Conservation (phyloP, 805 yeast species). For the Metschnikowia sp. region DNA sequence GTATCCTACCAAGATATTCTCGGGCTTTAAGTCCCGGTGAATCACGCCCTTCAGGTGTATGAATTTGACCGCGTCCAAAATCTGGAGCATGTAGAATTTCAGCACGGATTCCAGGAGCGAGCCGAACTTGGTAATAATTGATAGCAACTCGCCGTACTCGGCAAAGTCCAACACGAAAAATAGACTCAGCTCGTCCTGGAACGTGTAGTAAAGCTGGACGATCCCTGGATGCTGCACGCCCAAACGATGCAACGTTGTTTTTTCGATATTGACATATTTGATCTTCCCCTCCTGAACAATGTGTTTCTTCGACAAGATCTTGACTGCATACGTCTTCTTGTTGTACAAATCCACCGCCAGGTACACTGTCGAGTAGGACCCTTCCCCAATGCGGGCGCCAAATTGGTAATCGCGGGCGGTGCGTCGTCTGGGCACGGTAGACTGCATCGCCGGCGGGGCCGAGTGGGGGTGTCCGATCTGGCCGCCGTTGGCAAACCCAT, state of each 20-base stretch:
- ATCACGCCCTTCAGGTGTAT: slow-evolving; percentile 88
- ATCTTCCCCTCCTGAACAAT: slow-evolving; percentile 92
- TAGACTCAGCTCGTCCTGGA: slow-evolving; percentile 84
- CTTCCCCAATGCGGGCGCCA: slow-evolving; percentile 88
- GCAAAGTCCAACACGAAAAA: slow-evolving; percentile 94
- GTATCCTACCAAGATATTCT: slow-evolving; percentile 78
- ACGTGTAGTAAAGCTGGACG: slow-evolving; percentile 86
- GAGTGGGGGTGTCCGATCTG: not conserved
- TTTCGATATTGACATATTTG: slow-evolving; percentile 94
- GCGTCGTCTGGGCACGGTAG: slow-evolving; percentile 18
- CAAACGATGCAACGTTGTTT: slow-evolving; percentile 78
- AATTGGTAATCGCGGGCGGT: slow-evolving; percentile 84
- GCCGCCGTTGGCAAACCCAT: not conserved
- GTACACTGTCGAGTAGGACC: slow-evolving; percentile 91
- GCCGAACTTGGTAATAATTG: slow-evolving; percentile 74
- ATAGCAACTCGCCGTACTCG: slow-evolving; percentile 87
- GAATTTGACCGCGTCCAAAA: slow-evolving; percentile 86
- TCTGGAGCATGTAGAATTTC: slow-evolving; percentile 77
- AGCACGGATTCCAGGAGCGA: slow-evolving; percentile 72
- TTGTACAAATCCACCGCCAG: slow-evolving; percentile 79
- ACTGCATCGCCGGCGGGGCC: not conserved
- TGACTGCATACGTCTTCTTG: slow-evolving; percentile 79
- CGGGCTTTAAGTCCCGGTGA: slow-evolving; percentile 94
- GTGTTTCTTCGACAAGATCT: slow-evolving; percentile 86
- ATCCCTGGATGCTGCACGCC: slow-evolving; percentile 92